These are phyloP conservation scores for Claviceps cyperi DNA, from an alignment of 2,329 filamentous ascomycete species.

Conservation along the genomic window DNA sequence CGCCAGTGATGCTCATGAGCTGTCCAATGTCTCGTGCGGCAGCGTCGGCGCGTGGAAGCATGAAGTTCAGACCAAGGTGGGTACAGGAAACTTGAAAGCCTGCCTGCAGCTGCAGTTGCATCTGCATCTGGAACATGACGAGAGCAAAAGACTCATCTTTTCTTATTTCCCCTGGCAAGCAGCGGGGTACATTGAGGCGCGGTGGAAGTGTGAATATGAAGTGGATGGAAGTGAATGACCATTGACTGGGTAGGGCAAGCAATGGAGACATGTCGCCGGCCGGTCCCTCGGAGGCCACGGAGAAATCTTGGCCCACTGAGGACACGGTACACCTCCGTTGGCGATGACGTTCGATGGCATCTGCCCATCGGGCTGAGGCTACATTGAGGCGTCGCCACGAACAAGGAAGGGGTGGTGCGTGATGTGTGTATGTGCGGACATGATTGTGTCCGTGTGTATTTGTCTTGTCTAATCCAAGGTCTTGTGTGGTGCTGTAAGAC, in stretches of 20 bases:
- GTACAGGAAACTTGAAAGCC: background rate
- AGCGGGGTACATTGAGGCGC: background rate
- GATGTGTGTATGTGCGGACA: background rate
- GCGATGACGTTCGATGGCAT: background rate
- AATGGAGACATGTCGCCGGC: background rate
- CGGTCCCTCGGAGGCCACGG: background rate
- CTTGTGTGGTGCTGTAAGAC: background rate
- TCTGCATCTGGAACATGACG: background rate
- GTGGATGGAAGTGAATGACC: background rate
- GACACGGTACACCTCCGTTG: background rate
- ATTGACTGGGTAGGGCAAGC: background rate
- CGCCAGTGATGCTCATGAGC: constrained; percentile 3
- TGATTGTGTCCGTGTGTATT: background rate
- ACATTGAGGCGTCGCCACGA: constrained; percentile 1
- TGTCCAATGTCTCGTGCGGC: constrained; percentile 6
- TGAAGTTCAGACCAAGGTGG: background rate
- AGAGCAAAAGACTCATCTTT: background rate
- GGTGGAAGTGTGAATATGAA: background rate
- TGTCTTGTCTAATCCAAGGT: no score
- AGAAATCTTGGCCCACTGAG: background rate
- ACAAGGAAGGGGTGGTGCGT: constrained; percentile 1
- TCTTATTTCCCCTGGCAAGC: background rate
- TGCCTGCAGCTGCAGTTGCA: background rate
- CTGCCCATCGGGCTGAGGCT: background rate
- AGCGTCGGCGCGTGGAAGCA: constrained; percentile 1